A percentile compares a stretch with the other conserved stretches of the same genome.
phyloP scores from a whole-genome alignment of 2,329 filamentous ascomycete species.

The Monilinia fructigena region DNA sequence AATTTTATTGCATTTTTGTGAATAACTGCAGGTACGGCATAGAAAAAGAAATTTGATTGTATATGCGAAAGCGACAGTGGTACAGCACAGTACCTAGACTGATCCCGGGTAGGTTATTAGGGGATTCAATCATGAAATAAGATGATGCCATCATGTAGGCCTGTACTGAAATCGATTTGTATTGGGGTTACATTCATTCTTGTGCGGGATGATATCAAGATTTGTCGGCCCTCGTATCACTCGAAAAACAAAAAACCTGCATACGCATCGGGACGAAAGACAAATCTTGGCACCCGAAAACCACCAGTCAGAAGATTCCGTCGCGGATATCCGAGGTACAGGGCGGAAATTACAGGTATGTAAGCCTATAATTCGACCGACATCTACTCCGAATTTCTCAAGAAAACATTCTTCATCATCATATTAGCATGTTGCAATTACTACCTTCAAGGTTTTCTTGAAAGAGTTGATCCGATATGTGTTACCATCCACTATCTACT shows the following conservation, averaged over 20 bases:
- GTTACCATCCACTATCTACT: not conserved
- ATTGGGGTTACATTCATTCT: not conserved
- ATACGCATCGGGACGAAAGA: conserved; percentile 16
- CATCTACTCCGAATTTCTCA: not conserved
- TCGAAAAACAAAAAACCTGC: not conserved
- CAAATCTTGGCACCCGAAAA: not conserved
- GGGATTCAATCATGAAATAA: conserved; percentile 4
- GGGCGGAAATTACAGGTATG: conserved; percentile 2
- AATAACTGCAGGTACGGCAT: conserved; percentile 18
- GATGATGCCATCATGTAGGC: not conserved
- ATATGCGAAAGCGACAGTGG: not conserved
- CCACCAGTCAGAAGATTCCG: not conserved
- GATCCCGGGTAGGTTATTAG: not conserved
- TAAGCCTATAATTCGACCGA: conserved; percentile 6
- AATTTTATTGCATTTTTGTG: conserved; percentile 17
- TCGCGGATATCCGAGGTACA: not conserved
- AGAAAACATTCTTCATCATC: not conserved
- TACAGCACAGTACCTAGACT: not conserved
- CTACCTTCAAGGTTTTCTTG: not conserved
- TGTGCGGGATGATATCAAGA: not conserved
- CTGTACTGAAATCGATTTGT: not conserved
- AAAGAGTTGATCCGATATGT: not conserved
- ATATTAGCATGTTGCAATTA: conserved; percentile 12
- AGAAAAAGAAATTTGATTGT: conserved; percentile 18
- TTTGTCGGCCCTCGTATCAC: not conserved